Evolutionary conservation across 192 early-diverging fungal genomes (phyloP), one percentile per base, ranked within the genome.

Genomic region (Backusella luteola): DNA sequence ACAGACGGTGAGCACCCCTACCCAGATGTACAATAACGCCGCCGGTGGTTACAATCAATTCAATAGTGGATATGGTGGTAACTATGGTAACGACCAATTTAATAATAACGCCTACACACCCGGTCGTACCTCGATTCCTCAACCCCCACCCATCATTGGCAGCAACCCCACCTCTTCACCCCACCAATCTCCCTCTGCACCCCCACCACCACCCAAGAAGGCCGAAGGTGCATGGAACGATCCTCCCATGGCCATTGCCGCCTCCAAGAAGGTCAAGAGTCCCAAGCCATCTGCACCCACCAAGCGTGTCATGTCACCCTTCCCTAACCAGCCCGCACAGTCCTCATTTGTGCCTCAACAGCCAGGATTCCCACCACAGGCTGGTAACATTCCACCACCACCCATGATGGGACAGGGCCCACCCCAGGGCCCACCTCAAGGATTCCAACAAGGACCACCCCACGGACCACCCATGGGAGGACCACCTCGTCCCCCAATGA

Each of bases 211-310:
- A 26, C 81, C 81, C 42, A 83, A 83, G 35, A 88, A 85, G 56
- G 77, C 82, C 46, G 73, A 80, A 38, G 76, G 84, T 23, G 85
- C 85, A 67, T 90, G 87, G 87, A 90, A 90, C 72, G 89, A 90
- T 74, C 86, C 89, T 34, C 89, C 89, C 67, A 67, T 85, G 76
- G 32, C 59, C 4, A 9, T 70, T 34, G 52, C 76, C 41, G 63
- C 67, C 23, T 36, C 76, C 5, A 73, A 46, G 79, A 72, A 76
- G 77, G 41, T 67, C 3, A 77, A 74, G 26, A 77, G 73, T 34
- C 76, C 80, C 34, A 63, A 59, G 15, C 14, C 42, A 17, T 29
- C 41, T 14, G 35, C 73, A 12, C 44, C 39, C n/a, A 67, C 73
- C 52, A 73, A 83, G 19, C 82, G 82, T 53, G 76, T 83, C 9